Evolutionary conservation across 2,329 filamentous ascomycete genomes (phyloP).

Genomic region (Cordyceps javanica): DNA sequence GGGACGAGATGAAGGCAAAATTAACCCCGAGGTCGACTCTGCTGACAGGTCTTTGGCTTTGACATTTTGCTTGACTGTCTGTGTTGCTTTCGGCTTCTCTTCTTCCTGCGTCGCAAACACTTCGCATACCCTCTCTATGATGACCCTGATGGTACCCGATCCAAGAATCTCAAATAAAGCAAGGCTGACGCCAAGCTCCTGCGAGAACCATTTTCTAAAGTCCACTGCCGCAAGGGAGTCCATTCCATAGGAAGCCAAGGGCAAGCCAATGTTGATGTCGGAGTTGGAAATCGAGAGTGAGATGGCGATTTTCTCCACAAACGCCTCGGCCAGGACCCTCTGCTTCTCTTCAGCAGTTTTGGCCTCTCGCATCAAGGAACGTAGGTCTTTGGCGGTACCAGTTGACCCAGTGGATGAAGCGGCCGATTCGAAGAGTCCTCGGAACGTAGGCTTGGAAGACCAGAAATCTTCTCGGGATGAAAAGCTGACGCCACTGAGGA

Average conservation of each 20-base stretch:
- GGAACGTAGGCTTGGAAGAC: neutral
- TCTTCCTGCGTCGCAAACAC: neutral
- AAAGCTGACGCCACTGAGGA: neutral
- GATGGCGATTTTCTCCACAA: neutral
- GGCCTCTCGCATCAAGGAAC: neutral
- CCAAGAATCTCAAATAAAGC: slow-evolving; percentile 5
- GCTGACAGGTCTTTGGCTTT: neutral
- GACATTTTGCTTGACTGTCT: neutral
- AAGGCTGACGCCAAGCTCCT: neutral
- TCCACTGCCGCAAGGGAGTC: slow-evolving; percentile 1
- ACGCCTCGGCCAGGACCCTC: neutral
- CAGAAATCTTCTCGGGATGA: neutral
- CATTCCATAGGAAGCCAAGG: neutral
- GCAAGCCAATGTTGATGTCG: neutral
- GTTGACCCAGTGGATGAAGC: neutral
- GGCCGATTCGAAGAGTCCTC: neutral
- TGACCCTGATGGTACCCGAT: neutral
- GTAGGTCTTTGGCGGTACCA: neutral
- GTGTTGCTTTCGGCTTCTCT: neutral
- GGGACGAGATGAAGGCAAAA: neutral
- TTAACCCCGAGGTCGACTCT: neutral
- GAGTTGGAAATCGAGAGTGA: neutral
- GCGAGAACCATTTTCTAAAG: slow-evolving; percentile 5
- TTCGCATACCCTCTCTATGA: neutral
- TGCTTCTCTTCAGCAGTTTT: neutral